Conservation (phyloP, 75 land plant species). For the Adiantum capillusveneris region DNA sequence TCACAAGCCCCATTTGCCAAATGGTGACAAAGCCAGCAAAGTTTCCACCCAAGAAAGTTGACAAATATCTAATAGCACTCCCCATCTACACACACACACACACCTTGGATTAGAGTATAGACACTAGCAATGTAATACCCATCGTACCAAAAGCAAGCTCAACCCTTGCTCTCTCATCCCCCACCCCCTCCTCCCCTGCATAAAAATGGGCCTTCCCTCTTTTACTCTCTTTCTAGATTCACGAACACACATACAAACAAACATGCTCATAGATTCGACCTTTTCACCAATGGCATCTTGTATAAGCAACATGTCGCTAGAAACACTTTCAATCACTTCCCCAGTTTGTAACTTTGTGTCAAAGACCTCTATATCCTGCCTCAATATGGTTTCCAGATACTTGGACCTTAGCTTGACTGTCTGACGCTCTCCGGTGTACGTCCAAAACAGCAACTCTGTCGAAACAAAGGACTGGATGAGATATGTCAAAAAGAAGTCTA, state of each 20-base stretch:
- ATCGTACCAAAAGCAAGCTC: too few species aligned
- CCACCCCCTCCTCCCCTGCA: too few species aligned
- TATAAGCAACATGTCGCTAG: slow-evolving; percentile 64
- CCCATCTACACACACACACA: slow-evolving; percentile 36
- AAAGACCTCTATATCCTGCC: slow-evolving; percentile 57
- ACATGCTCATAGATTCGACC: slow-evolving; percentile 26
- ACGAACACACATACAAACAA: too few species aligned
- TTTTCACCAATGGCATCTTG: slow-evolving; percentile 84
- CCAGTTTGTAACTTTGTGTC: slow-evolving; percentile 51
- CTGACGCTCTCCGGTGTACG: slow-evolving; percentile 51
- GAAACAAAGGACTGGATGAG: too few species aligned
- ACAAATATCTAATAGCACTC: slow-evolving; percentile 52
- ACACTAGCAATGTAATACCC: too few species aligned
- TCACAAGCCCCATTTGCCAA: slow-evolving; percentile 53
- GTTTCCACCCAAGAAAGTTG: slow-evolving; percentile 50
- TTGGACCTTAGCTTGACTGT: slow-evolving; percentile 33
- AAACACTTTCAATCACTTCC: slow-evolving; percentile 57
- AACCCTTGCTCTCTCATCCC: too few species aligned
- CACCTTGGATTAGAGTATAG: too few species aligned
- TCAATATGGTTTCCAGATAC: slow-evolving; percentile 43
- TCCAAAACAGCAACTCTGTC: slow-evolving; percentile 69
- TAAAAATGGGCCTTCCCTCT: too few species aligned
- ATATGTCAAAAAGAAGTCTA: too few species aligned
- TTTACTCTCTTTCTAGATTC: too few species aligned
- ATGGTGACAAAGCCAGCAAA: slow-evolving; percentile 44